Evolutionary conservation across 1,284 basidiomycete species (phyloP).

Genomic region (Kwoniella shivajii): DNA sequence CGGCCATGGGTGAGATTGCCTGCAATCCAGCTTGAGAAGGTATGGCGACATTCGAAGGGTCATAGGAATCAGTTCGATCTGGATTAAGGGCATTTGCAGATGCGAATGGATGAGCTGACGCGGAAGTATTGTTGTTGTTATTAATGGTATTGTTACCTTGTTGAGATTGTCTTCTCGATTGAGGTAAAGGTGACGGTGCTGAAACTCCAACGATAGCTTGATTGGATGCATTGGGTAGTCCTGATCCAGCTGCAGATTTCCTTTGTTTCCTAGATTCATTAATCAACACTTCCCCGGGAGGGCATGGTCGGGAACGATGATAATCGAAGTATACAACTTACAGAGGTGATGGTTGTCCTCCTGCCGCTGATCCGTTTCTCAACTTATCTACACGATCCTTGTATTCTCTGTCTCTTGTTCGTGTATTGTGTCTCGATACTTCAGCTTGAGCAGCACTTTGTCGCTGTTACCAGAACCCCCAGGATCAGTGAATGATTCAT

Average conservation of each 20-base stretch:
- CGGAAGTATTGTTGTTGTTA: neutral
- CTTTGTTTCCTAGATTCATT: slow-evolving; percentile 31
- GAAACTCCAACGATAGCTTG: slow-evolving; percentile 53
- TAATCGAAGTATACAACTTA: slow-evolving; percentile 21
- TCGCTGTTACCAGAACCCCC: slow-evolving; percentile 5
- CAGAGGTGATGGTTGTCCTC: slow-evolving; percentile 43
- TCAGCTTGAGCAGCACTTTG: slow-evolving; percentile 29
- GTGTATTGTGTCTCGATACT: slow-evolving; percentile 41
- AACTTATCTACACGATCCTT: slow-evolving; percentile 56
- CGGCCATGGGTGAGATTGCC: slow-evolving; percentile 49
- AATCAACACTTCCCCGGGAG: neutral
- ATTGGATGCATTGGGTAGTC: slow-evolving; percentile 51
- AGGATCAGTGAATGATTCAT: neutral
- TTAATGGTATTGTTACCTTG: slow-evolving; percentile 29
- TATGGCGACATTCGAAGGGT: slow-evolving; percentile 41
- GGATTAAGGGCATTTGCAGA: slow-evolving; percentile 28
- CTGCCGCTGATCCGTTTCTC: slow-evolving; percentile 47
- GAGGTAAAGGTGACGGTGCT: slow-evolving; percentile 46
- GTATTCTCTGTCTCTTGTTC: slow-evolving; percentile 43
- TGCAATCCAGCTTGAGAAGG: slow-evolving; percentile 40
- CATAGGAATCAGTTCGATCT: slow-evolving; percentile 38
- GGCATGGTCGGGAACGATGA: neutral
- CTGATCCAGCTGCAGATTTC: slow-evolving; percentile 44
- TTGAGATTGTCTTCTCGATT: slow-evolving; percentile 48
- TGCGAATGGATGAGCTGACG: slow-evolving; percentile 48